Percentiles rank a stretch among this genome's conserved stretches.
These are phyloP conservation scores for Penicillium subrubescens DNA, from an alignment of 495 filamentous ascomycete genomes.

Conservation along the genomic window DNA sequence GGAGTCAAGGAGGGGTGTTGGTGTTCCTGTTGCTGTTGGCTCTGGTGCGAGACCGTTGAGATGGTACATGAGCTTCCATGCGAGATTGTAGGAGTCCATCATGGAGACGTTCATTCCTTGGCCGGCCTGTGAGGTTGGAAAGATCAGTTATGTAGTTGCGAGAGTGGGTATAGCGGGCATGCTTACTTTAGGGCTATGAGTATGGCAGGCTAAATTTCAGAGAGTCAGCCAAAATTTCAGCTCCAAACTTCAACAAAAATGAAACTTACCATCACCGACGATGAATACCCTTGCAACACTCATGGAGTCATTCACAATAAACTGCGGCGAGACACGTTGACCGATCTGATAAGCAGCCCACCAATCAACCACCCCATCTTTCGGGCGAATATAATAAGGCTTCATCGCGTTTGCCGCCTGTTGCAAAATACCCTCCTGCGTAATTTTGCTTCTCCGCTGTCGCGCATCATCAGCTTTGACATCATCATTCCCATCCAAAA, in stretches of 20 bases:
- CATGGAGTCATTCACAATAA: slow-evolving; percentile 50
- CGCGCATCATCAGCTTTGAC: slow-evolving; percentile 19
- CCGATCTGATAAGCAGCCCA: slow-evolving; percentile 42
- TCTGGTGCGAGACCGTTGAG: slow-evolving; percentile 57
- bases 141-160: background rate
- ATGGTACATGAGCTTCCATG: slow-evolving; percentile 78
- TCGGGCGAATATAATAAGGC: slow-evolving; percentile 38
- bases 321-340: slow-evolving; percentile 34
- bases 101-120: slow-evolving; percentile 90
- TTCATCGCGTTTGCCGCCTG: slow-evolving; percentile 33
- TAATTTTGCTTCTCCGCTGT: slow-evolving; percentile 30
- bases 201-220: slow-evolving; percentile 45
- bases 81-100: slow-evolving; percentile 78
- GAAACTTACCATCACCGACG: slow-evolving; percentile 52
- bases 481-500: slow-evolving; percentile 12
- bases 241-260: background rate
- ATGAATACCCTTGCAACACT: slow-evolving; percentile 54
- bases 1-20: slow-evolving; percentile 58
- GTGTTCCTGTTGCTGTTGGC: slow-evolving; percentile 33
- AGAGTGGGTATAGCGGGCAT: background rate
- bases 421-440: slow-evolving; percentile 32
- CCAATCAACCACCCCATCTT: slow-evolving; percentile 23
- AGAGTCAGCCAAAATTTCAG: background rate
- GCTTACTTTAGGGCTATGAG: slow-evolving; percentile 72
- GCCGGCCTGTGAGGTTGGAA: slow-evolving; percentile 57